These are phyloP conservation scores for Elongisporangium prolatum DNA, from an alignment of 352 stramenopile species.

Conservation along the genomic window DNA sequence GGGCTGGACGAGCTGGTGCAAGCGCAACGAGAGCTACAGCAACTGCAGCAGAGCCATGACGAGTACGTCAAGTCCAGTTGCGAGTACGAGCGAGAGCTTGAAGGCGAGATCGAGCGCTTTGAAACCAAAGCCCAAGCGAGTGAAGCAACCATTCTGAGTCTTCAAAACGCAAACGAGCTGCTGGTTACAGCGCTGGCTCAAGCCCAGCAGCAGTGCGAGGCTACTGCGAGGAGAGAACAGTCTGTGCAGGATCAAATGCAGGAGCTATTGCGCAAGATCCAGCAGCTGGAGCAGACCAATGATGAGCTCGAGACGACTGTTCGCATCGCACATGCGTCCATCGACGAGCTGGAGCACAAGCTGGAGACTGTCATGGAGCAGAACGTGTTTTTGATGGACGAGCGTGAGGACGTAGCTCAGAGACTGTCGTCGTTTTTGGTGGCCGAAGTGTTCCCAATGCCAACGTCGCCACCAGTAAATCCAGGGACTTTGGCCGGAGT, in stretches of 20 bases:
- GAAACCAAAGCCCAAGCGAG: conserved; percentile 33
- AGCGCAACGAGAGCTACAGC: conserved; percentile 20
- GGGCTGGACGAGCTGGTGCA: conserved; percentile 4
- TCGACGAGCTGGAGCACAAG: conserved; percentile 58
- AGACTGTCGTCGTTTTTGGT: conserved; percentile 23
- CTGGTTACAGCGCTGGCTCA: conserved; percentile 5
- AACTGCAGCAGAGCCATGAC: conserved; percentile 58
- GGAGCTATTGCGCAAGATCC: conserved; percentile 62
- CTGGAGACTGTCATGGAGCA: conserved; percentile 51
- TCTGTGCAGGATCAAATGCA: conserved; percentile 26
- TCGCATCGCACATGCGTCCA: conserved; percentile 52
- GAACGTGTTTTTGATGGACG: conserved; percentile 63
- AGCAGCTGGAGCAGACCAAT: conserved; percentile 64
- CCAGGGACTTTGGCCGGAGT: background rate
- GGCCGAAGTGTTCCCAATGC: conserved; percentile 27
- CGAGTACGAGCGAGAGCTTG: conserved; percentile 71
- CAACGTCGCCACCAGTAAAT: background rate
- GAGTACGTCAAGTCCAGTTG: conserved; percentile 73
- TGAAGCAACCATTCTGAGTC: conserved; percentile 3
- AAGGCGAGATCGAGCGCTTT: conserved; percentile 49
- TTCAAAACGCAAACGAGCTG: conserved; percentile 22
- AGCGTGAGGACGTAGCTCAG: conserved; percentile 49
- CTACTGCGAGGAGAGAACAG: conserved; percentile 20
- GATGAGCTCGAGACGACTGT: conserved; percentile 63
- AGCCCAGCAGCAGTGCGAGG: conserved; percentile 1